Evolutionary conservation across 768 basidiomycete species (phyloP).

Genomic region (Dacryopinax primogenitus): DNA sequence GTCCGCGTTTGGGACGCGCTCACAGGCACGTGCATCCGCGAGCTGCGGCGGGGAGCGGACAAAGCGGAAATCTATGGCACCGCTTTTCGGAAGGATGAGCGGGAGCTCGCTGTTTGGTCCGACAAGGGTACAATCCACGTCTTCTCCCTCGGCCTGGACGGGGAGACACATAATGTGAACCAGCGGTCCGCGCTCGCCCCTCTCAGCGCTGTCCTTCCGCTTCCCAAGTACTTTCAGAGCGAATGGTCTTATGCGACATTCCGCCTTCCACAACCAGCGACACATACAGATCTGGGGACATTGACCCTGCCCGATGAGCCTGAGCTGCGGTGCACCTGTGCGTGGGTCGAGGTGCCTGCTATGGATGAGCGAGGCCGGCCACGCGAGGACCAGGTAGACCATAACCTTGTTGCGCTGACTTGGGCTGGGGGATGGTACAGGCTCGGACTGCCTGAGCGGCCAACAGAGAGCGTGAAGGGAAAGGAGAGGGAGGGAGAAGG

Average conservation of each 20-base stretch:
- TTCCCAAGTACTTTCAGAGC: slow-evolving; percentile 87
- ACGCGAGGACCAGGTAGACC: slow-evolving; percentile 29
- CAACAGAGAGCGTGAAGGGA: slow-evolving; percentile 42
- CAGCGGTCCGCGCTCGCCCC: slow-evolving; percentile 74
- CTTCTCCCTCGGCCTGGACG: slow-evolving; percentile 45
- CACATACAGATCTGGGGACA: slow-evolving; percentile 60
- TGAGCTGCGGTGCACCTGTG: slow-evolving; percentile 40
- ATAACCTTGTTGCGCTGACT: slow-evolving; percentile 74
- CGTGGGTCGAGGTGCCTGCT: slow-evolving; percentile 54
- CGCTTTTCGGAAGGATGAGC: slow-evolving; percentile 74
- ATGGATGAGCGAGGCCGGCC: slow-evolving; percentile 24
- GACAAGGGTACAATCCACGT: slow-evolving; percentile 92
- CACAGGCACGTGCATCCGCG: slow-evolving; percentile 59
- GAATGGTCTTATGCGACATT: slow-evolving; percentile 95
- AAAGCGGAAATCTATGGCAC: slow-evolving; percentile 86
- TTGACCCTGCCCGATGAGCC: slow-evolving; percentile 47
- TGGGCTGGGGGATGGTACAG: slow-evolving; percentile 90
- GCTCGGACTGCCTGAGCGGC: slow-evolving; percentile 43
- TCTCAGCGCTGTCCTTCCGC: slow-evolving; percentile 62
- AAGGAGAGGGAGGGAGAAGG: slow-evolving; percentile 30
- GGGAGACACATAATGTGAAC: slow-evolving; percentile 39
- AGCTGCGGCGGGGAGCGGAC: slow-evolving; percentile 76
- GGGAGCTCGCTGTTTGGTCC: slow-evolving; percentile 81
- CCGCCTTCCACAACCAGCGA: slow-evolving; percentile 69
- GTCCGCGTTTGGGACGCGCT: slow-evolving; percentile 74